Evolutionary conservation across 2,329 filamentous ascomycete genomes (phyloP).

Genomic region (Endothia cerciana): DNA sequence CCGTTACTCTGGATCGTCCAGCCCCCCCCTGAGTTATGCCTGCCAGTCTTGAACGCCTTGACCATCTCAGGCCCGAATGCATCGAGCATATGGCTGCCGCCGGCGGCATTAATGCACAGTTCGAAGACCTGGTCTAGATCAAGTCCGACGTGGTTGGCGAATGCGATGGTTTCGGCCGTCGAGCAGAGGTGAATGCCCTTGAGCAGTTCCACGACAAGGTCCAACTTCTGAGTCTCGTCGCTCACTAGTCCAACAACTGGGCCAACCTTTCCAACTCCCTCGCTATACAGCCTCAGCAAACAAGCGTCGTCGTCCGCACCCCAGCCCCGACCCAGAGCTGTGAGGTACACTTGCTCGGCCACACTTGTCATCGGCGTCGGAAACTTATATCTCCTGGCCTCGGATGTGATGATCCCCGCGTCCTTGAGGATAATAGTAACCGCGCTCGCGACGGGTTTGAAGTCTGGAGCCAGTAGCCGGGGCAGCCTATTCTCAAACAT

Average conservation of each 20-base stretch:
- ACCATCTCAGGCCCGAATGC: conserved; percentile 45
- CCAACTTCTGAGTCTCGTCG: conserved; percentile 42
- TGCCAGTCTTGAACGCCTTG: conserved; percentile 37
- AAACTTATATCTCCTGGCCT: conserved; percentile 61
- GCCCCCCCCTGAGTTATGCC: conserved; percentile 32
- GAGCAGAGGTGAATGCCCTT: conserved; percentile 49
- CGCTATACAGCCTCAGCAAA: conserved; percentile 47
- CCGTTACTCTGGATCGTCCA: conserved; percentile 25
- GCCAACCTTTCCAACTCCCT: conserved; percentile 41
- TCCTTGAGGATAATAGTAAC: conserved; percentile 65
- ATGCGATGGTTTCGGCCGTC: conserved; percentile 48
- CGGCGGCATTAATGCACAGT: conserved; percentile 51
- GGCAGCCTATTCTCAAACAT: conserved; percentile 65
- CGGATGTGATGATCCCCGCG: conserved; percentile 68
- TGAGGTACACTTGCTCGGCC: conserved; percentile 68
- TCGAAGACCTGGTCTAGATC: conserved; percentile 51
- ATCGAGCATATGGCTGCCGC: conserved; percentile 46
- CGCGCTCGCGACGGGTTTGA: conserved; percentile 60
- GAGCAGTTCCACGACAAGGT: conserved; percentile 44
- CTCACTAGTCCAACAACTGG: conserved; percentile 35
- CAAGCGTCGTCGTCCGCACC: conserved; percentile 50
- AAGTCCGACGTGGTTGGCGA: conserved; percentile 45
- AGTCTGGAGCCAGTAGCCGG: conserved; percentile 56
- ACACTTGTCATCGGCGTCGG: conserved; percentile 63
- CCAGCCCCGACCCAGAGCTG: conserved; percentile 61